These are phyloP conservation scores for Mallotus japonicus DNA, from an alignment of 441 rosid species.

Conservation along the genomic window DNA sequence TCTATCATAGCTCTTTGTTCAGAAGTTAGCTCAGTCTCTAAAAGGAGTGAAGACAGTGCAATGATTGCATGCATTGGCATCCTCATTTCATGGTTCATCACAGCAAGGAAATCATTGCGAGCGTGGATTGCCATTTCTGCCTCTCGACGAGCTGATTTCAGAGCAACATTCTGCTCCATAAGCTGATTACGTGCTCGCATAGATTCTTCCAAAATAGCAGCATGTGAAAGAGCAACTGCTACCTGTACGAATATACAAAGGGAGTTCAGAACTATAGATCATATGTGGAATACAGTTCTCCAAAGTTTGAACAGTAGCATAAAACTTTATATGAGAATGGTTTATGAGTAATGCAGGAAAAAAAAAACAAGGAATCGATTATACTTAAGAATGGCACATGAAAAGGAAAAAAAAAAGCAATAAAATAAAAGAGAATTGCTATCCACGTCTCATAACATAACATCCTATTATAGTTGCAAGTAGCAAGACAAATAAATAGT, in stretches of 20 bases:
- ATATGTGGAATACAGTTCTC: background rate
- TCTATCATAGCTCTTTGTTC: slow-evolving; percentile 88
- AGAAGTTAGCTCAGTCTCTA: slow-evolving; percentile 71
- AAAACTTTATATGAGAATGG: background rate
- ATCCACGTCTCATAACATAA: background rate
- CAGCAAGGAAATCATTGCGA: slow-evolving; percentile 90
- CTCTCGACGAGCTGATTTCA: slow-evolving; percentile 73
- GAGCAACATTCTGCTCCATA: slow-evolving; percentile 69
- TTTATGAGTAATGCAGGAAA: background rate
- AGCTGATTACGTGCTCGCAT: slow-evolving; percentile 88
- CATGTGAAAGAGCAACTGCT: slow-evolving; percentile 96
- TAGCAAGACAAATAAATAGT: background rate
- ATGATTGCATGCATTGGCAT: slow-evolving; percentile 87
- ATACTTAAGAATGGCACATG: background rate
- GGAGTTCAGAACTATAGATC: slow-evolving; percentile 10
- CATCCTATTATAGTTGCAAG: background rate
- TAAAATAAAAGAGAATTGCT: background rate
- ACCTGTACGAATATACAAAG: slow-evolving; percentile 47
- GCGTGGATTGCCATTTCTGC: slow-evolving; percentile 90
- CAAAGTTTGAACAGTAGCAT: background rate
- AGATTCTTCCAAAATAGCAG: slow-evolving; percentile 91
- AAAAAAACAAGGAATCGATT: background rate
- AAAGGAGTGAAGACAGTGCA: slow-evolving; percentile 81
- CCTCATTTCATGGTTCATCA: slow-evolving; percentile 98
- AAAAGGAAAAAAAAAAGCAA: no score